Conservation (phyloP, 106 monocot species). For the Chionographis japonica region DNA sequence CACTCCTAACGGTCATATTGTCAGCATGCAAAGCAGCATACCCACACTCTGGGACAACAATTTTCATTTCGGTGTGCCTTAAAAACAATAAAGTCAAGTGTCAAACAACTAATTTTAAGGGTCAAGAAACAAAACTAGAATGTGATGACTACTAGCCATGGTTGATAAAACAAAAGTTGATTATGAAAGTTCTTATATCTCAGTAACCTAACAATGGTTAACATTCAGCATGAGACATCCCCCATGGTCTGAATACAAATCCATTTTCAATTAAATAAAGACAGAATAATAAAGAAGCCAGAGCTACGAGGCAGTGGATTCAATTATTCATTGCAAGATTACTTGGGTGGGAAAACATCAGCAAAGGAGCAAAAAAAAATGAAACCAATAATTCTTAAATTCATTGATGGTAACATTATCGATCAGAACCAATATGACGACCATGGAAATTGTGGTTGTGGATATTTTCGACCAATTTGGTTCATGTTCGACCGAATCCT, state of each 20-base stretch:
- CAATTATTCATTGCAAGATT: no score
- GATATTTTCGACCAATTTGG: no score
- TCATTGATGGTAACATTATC: no score
- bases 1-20: slow-evolving; percentile 53
- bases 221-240: background rate
- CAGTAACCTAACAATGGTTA: no score
- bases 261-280: background rate
- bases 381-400: no score
- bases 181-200: background rate
- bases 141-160: background rate
- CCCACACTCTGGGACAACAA: slow-evolving; percentile 57
- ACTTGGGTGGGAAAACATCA: no score
- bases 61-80: slow-evolving; percentile 86
- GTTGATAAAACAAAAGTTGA: no score
- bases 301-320: background rate
- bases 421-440: no score
- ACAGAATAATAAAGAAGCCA: background rate
- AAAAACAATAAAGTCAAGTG: slow-evolving; percentile 1
- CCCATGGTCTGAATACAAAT: background rate
- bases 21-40: slow-evolving; percentile 67
- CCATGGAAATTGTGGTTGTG: no score
- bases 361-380: no score
- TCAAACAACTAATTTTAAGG: background rate
- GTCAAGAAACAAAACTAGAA: slow-evolving; percentile 2
- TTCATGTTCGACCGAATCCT: no score